Evolutionary conservation across 2,329 filamentous ascomycete genomes (phyloP), one percentile per base, ranked within the genome.

Genomic region (Xylariales sp.): DNA sequence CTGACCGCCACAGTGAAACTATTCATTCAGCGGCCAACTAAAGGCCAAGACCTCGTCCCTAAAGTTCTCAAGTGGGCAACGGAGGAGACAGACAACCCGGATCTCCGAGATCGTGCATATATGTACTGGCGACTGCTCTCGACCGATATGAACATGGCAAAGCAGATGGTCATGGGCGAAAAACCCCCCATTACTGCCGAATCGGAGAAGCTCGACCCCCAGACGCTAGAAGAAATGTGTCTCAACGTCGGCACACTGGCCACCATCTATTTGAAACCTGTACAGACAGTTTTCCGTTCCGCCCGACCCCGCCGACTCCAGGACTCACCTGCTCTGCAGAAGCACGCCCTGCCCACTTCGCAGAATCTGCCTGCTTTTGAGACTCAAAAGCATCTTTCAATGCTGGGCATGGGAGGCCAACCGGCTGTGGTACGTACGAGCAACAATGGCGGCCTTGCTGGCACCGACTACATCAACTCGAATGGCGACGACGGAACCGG

Each of bases 81-180:
- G 0, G 93, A 97, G 61, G 93, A 97, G 61, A 97, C 91, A n/a
- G 93, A 98, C 57, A 96, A 98, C 61, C 93, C 93, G 1, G 93
- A 98, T 62, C 78, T 98, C 19, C 83, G 93, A 46, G 93, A 98
- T 60, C 76, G 93, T 52, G 93, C 93, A 0, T 98, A 96, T 69
- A 97, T 98, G 90, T 98, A 98, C 70, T 98, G 93, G 93, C 87
- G 93, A 5, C 75, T 98, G 12, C 74, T 98, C 2, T 95, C 89
- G 2, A 94, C 89, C 1, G 90, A 96, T 59, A 91, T 95, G 50
- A 81, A 83, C 34, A 80, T 85, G 1, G 93, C 93, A 2, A 93
- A 86, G 57, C 72, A 81, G 45, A 80, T 98, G 36, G 90, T 98
- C 48, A 97, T 98, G 91, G 91, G 93, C 42, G 86, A 95, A 50